These are phyloP conservation scores for Cercospora citrullina DNA, from an alignment of 2,329 filamentous ascomycete genomes.

Conservation along the genomic window DNA sequence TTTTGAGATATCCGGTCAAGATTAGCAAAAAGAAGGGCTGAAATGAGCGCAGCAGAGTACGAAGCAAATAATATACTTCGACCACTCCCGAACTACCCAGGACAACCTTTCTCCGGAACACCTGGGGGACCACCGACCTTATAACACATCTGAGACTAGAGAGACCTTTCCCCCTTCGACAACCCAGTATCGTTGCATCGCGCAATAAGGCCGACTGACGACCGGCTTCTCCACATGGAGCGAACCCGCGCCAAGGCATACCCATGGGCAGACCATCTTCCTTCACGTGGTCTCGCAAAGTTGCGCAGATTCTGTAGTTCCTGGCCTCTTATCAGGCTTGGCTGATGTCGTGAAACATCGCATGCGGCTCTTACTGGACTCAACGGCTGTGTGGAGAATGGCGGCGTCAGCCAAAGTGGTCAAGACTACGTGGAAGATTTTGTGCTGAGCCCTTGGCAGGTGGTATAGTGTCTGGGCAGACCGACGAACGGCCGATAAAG, in stretches of 20 bases:
- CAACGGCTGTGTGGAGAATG: slow-evolving; percentile 8
- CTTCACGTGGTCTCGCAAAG: slow-evolving; percentile 11
- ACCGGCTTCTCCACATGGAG: not conserved
- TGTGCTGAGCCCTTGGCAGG: slow-evolving; percentile 15
- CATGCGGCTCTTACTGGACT: slow-evolving; percentile 12
- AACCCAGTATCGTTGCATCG: not conserved
- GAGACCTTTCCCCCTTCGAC: not conserved
- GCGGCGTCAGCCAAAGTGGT: slow-evolving; percentile 12
- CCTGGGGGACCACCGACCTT: not conserved
- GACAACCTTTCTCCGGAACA: not conserved
- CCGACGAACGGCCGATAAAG: slow-evolving; percentile 9
- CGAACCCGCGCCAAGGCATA: slow-evolving; percentile 1
- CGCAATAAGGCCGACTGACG: not conserved
- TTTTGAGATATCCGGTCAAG: not conserved
- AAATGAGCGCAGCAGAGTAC: not conserved
- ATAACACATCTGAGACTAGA: not conserved
- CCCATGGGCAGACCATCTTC: not conserved
- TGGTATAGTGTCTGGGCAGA: slow-evolving; percentile 17
- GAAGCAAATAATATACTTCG: not conserved
- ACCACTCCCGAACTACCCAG: not conserved
- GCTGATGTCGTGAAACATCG: slow-evolving; percentile 7
- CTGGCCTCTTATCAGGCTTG: not conserved
- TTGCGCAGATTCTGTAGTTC: not conserved
- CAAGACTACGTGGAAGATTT: slow-evolving; percentile 19
- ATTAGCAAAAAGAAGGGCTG: not conserved